Conservation (phyloP, 2,329 filamentous ascomycete genomes). For the Penicillium sp. region DNA sequence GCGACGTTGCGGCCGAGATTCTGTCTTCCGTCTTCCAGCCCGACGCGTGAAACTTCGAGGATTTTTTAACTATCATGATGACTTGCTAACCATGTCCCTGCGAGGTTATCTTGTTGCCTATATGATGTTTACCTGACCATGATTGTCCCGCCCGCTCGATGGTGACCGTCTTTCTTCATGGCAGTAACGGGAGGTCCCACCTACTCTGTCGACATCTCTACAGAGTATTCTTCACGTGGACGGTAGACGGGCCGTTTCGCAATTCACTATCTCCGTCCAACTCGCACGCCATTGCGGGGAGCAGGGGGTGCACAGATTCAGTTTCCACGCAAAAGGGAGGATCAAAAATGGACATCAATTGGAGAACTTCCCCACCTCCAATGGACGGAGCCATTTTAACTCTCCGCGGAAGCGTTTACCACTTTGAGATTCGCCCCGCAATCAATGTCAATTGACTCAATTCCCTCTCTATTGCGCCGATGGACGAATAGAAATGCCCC, state of each 20-base stretch:
- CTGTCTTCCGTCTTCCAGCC: neutral
- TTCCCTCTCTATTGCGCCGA: neutral
- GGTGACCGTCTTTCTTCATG: neutral
- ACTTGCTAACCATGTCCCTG: too few relatives aligned
- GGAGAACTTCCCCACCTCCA: slow-evolving; percentile 1
- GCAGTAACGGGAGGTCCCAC: neutral
- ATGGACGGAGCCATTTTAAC: neutral
- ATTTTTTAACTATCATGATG: too few relatives aligned
- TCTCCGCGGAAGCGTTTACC: neutral
- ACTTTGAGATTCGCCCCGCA: slow-evolving; percentile 9
- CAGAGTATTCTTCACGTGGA: neutral
- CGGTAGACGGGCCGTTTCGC: neutral
- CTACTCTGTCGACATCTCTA: neutral
- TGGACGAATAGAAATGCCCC: neutral
- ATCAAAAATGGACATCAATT: neutral
- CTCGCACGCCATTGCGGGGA: slow-evolving; percentile 1
- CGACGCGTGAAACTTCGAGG: neutral
- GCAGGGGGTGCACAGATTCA: neutral
- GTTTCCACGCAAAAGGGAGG: too few relatives aligned
- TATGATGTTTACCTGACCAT: neutral
- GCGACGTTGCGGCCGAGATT: neutral
- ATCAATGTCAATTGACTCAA: neutral
- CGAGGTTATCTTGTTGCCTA: too few relatives aligned
- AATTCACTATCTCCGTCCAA: neutral
- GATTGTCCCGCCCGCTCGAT: neutral